phyloP scores from a whole-genome alignment of 2,329 filamentous ascomycete species.

The Knufia fluminis region DNA sequence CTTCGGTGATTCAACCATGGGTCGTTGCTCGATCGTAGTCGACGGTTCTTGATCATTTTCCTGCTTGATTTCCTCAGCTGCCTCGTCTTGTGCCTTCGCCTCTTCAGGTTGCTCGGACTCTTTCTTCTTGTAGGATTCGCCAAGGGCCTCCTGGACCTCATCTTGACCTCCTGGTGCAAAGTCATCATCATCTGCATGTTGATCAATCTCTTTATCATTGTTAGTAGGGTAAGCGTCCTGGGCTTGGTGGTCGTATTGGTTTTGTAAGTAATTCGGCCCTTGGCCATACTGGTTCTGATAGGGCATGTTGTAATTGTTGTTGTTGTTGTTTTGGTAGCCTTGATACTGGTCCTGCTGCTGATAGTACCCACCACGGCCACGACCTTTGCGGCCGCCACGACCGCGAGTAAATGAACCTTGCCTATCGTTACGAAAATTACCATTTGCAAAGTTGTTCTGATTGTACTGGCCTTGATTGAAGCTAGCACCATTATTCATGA shows the following conservation, averaged over 20 bases:
- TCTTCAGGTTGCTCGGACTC: constrained; percentile 9
- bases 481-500: constrained; percentile 89
- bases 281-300: constrained; percentile 11
- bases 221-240: constrained; percentile 15
- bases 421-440: constrained; percentile 50
- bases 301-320: constrained; percentile 24
- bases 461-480: constrained; percentile 54
- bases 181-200: constrained; percentile 27
- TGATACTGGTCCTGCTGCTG: constrained; percentile 28
- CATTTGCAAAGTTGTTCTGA: constrained; percentile 47
- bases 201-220: constrained; percentile 11
- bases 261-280: constrained; percentile 13
- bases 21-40: constrained; percentile 5
- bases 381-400: constrained; percentile 46
- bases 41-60: constrained; percentile 12
- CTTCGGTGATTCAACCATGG: constrained; percentile 5
- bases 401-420: constrained; percentile 71
- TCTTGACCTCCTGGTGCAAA: constrained; percentile 29
- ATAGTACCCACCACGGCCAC: constrained; percentile 29
- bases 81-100: constrained; percentile 9
- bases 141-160: constrained; percentile 25
- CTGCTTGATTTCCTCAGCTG: constrained; percentile 8
- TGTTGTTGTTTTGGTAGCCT: constrained; percentile 3
- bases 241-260: constrained; percentile 14
- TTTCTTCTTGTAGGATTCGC: constrained; percentile 12